A percentile compares a stretch with the other conserved stretches of the same genome.
Conservation (phyloP, 1,139 yeast genomes). For the Candida tetrigidarum region DNA sequence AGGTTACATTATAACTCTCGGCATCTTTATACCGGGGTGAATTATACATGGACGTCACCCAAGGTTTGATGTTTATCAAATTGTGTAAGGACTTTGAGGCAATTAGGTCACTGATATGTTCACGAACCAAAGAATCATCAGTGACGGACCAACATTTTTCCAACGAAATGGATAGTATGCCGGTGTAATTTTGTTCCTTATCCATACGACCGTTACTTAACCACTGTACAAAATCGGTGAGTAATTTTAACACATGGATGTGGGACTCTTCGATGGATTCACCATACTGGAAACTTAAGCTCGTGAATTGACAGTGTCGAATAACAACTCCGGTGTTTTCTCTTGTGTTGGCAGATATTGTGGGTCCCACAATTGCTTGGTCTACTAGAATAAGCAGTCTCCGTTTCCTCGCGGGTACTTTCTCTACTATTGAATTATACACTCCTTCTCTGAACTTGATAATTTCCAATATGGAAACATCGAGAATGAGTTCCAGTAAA, state of each 20-base stretch:
- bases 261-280: conserved; percentile 35
- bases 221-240: conserved; percentile 24
- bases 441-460: conserved; percentile 13
- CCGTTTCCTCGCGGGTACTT: not conserved
- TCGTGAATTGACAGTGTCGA: conserved; percentile 17
- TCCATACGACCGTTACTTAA: conserved; percentile 10
- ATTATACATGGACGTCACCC: conserved; percentile 27
- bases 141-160: conserved; percentile 40
- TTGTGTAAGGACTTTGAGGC: not conserved
- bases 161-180: conserved; percentile 18
- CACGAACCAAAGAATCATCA: conserved; percentile 30
- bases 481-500: conserved; percentile 17
- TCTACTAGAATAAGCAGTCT: conserved; percentile 21
- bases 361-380: conserved; percentile 23
- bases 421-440: not conserved
- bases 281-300: conserved; percentile 31
- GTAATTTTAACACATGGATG: conserved; percentile 27
- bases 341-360: conserved; percentile 16
- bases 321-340: conserved; percentile 19
- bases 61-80: conserved; percentile 9
- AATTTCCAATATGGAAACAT: conserved; percentile 17
- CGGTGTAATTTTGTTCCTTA: conserved; percentile 8
- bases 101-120: conserved; percentile 18
- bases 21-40: conserved; percentile 27
- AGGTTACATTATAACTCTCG: conserved; percentile 19